Conservation (phyloP, 805 yeast genomes). For the Candida michaelii region DNA sequence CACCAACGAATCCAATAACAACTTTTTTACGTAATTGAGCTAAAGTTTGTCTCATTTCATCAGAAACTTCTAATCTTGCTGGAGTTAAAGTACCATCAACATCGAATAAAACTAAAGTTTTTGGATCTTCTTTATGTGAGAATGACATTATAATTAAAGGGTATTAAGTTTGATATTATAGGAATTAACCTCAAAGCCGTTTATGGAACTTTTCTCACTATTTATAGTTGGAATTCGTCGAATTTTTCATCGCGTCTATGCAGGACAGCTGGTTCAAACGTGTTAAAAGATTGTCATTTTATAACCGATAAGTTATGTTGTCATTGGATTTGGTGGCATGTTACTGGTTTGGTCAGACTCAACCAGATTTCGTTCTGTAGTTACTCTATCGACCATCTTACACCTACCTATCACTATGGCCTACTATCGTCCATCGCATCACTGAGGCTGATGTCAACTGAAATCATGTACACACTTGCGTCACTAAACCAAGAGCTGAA, state of each 20-base stretch:
- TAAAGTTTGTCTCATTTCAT: constrained; percentile 75
- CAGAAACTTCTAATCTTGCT: constrained; percentile 78
- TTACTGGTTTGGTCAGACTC: too few relatives aligned
- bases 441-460: too few relatives aligned
- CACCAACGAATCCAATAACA: constrained; percentile 97
- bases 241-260: constrained; percentile 8
- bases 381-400: too few relatives aligned
- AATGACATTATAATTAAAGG: constrained; percentile 48
- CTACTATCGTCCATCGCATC: too few relatives aligned
- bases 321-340: too few relatives aligned
- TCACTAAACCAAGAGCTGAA: too few relatives aligned
- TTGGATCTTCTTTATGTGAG: constrained; percentile 75
- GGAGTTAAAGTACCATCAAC: constrained; percentile 99
- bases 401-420: too few relatives aligned
- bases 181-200: constrained; percentile 3
- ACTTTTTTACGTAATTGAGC: constrained; percentile 81
- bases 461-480: too few relatives aligned
- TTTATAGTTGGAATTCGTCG: constrained; percentile 3
- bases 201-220: not conserved
- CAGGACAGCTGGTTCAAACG: constrained; percentile 6
- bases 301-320: not conserved
- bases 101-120: constrained; percentile 88
- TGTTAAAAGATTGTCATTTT: too few relatives aligned
- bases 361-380: too few relatives aligned
- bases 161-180: not conserved